Conservation (phyloP, 257 asterid genomes). For the Przewalskia tangutica region DNA sequence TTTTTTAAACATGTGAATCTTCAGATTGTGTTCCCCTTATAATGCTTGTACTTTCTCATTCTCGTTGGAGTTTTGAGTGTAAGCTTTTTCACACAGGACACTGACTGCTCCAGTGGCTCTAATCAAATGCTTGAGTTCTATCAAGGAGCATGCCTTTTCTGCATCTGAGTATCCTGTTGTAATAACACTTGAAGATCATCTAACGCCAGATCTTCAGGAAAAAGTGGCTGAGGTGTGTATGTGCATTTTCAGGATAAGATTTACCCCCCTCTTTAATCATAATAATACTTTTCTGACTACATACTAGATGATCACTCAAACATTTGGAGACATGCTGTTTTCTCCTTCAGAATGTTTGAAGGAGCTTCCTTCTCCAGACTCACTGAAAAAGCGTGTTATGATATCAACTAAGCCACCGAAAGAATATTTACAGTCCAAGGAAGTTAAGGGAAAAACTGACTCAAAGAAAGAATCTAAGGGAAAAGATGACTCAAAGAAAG, state of each 20-base stretch:
- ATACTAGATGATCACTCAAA: slow-evolving; percentile 66
- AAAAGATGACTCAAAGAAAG: no score
- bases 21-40: background rate
- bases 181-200: slow-evolving; percentile 77
- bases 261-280: background rate
- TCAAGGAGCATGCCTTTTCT: slow-evolving; percentile 58
- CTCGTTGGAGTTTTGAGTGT: background rate
- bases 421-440: slow-evolving; percentile 37
- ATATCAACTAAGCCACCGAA: slow-evolving; percentile 82
- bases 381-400: slow-evolving; percentile 38
- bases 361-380: slow-evolving; percentile 66
- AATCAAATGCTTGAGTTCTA: slow-evolving; percentile 66
- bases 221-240: slow-evolving; percentile 57
- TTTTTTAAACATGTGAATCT: background rate
- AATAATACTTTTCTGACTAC: slow-evolving; percentile 7
- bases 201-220: slow-evolving; percentile 61
- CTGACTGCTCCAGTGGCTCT: slow-evolving; percentile 65
- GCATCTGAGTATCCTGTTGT: slow-evolving; percentile 67
- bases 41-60: background rate
- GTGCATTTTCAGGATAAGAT: background rate
- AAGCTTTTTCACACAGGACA: slow-evolving; percentile 34
- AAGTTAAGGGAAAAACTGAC: slow-evolving; percentile 19
- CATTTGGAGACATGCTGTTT: slow-evolving; percentile 61
- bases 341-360: slow-evolving; percentile 32
- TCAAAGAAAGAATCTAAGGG: slow-evolving; percentile 20